These are phyloP conservation scores for Endothia cerciana DNA, from an alignment of 2,329 filamentous ascomycete genomes.

Conservation along the genomic window DNA sequence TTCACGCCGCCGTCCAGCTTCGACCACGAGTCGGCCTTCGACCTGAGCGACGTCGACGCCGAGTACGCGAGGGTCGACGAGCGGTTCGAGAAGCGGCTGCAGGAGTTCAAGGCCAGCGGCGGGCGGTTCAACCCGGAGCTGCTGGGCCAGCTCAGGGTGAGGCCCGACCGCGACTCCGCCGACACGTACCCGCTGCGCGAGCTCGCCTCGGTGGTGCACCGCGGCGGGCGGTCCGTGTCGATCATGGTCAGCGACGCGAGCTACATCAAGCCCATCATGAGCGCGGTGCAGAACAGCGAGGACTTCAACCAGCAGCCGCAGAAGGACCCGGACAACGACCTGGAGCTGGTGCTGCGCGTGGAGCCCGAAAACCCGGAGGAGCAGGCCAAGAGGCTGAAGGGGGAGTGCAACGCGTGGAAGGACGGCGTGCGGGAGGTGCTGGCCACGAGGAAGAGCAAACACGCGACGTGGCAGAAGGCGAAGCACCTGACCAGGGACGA, in stretches of 20 bases:
- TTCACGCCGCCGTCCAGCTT: constrained; percentile 15
- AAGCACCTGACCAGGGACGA: constrained; percentile 49
- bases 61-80: constrained; percentile 31
- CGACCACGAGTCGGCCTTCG: constrained; percentile 36
- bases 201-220: constrained; percentile 58
- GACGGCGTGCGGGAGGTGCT: constrained; percentile 53
- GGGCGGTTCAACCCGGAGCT: constrained; percentile 57
- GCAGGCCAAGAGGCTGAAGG: constrained; percentile 47
- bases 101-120: constrained; percentile 47
- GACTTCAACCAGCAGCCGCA: constrained; percentile 66
- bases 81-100: constrained; percentile 46
- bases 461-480: constrained; percentile 54
- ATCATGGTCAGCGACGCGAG: constrained; percentile 45
- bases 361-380: constrained; percentile 57
- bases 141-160: constrained; percentile 51
- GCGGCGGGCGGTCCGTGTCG: constrained; percentile 43
- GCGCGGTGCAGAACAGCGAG: constrained; percentile 54
- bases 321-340: constrained; percentile 59
- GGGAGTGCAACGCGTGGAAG: constrained; percentile 54
- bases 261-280: constrained; percentile 59
- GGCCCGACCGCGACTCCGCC: constrained; percentile 37
- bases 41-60: constrained; percentile 38
- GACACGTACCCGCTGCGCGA: constrained; percentile 55
- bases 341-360: constrained; percentile 59
- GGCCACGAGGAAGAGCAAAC: constrained; percentile 51